Conservation (phyloP, 129 eudicot genomes). For the Pulicaria dysenterica region DNA sequence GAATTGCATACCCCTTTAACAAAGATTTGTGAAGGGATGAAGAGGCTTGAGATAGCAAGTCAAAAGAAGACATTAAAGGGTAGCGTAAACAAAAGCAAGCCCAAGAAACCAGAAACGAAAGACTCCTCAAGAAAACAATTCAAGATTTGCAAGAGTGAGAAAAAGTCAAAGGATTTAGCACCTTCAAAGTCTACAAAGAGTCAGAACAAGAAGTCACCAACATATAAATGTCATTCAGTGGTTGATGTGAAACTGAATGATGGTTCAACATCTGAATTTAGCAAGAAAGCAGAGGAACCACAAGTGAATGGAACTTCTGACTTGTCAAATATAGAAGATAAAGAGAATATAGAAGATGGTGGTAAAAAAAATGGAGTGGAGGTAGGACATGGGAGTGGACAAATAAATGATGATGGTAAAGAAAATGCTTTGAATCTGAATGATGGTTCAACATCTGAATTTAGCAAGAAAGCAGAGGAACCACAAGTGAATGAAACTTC, state of each 20-base stretch:
- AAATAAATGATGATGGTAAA: slow-evolving; percentile 49
- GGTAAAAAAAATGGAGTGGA: slow-evolving; percentile 26
- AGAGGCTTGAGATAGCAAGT: slow-evolving; percentile 63
- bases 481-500: slow-evolving; percentile 15
- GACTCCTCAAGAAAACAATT: background rate
- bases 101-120: slow-evolving; percentile 13
- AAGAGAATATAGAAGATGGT: slow-evolving; percentile 28
- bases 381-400: slow-evolving; percentile 14
- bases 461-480: no score
- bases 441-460: no score
- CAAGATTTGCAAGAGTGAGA: slow-evolving; percentile 12
- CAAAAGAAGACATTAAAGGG: slow-evolving; percentile 59
- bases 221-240: background rate
- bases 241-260: slow-evolving; percentile 7
- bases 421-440: slow-evolving; percentile 57
- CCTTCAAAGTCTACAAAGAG: background rate
- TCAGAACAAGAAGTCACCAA: slow-evolving; percentile 10
- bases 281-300: no score
- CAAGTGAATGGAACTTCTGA: slow-evolving; percentile 15
- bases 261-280: no score
- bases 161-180: slow-evolving; percentile 7
- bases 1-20: slow-evolving; percentile 67
- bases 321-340: slow-evolving; percentile 25
- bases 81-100: slow-evolving; percentile 18
- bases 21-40: slow-evolving; percentile 73